Percentiles rank a stretch among this genome's conserved stretches.
phyloP scores from a whole-genome alignment of 225 moss, liverwort and hornwort species.

The Polytrichum formosum region DNA sequence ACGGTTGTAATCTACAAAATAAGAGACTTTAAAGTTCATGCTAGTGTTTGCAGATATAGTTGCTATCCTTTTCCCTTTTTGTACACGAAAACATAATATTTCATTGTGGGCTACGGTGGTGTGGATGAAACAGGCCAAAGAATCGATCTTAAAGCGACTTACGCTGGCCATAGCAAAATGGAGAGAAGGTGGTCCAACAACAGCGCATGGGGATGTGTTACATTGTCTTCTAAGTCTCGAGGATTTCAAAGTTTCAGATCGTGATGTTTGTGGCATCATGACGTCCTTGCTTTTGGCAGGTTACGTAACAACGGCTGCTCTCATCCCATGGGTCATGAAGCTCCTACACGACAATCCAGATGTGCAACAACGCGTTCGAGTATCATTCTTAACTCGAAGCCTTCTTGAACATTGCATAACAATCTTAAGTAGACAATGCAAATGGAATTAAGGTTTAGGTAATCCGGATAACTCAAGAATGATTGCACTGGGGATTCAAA shows the following conservation, averaged over 20 bases:
- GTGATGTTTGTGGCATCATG: constrained; percentile 8
- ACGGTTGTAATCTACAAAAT: no score
- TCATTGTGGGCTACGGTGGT: neutral
- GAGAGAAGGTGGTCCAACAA: constrained; percentile 7
- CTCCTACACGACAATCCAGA: constrained; percentile 27
- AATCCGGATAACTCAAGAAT: no score
- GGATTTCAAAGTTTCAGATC: constrained; percentile 9
- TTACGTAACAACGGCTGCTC: neutral
- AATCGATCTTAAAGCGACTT: constrained; percentile 1
- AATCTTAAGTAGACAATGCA: no score
- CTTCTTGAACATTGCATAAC: no score
- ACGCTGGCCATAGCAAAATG: constrained; percentile 11
- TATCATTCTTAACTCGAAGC: neutral
- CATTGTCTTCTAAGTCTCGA: constrained; percentile 4
- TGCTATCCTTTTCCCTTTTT: no score
- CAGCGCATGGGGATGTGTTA: constrained; percentile 5
- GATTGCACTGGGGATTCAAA: no score
- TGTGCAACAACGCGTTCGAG: constrained; percentile 28
- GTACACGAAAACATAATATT: no score
- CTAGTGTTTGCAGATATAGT: no score
- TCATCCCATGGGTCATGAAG: constrained; percentile 23
- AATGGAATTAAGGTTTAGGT: no score
- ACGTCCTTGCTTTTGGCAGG: neutral
- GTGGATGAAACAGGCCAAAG: constrained; percentile 1
- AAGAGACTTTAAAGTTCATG: no score